Evolutionary conservation across 1,284 basidiomycete species (phyloP).

Genomic region (Butyriboletus appendiculatus): DNA sequence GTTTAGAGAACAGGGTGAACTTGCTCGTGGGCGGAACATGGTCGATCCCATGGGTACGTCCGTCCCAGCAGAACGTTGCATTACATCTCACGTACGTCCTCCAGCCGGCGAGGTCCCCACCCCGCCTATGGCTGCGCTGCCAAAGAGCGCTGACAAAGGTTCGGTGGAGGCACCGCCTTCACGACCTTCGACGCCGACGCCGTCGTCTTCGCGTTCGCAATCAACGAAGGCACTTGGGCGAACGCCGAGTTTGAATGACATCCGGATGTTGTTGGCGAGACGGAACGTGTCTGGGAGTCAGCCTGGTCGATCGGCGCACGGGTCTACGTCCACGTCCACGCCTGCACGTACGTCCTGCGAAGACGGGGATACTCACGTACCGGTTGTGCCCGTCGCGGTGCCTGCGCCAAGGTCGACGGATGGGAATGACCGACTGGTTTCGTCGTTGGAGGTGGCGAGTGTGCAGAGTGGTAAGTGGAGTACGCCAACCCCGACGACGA

Average conservation of each 20-base stretch:
- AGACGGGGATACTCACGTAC: background rate
- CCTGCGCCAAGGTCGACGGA: background rate
- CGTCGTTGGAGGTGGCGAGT: background rate
- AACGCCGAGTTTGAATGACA: constrained; percentile 19
- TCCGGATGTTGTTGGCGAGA: constrained; percentile 20
- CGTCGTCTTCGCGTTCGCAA: background rate
- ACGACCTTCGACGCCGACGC: background rate
- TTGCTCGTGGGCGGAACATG: background rate
- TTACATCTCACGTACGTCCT: constrained; percentile 2
- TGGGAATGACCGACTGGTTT: background rate
- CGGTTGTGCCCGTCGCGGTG: background rate
- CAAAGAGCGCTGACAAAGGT: background rate
- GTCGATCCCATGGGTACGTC: background rate
- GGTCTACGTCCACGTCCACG: background rate
- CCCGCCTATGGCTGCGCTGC: background rate
- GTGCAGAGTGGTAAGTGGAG: background rate
- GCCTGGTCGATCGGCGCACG: background rate
- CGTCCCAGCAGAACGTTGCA: background rate
- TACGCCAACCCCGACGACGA: background rate
- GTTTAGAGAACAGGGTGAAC: background rate
- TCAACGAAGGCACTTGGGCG: background rate
- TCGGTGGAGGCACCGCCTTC: background rate
- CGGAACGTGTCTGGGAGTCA: constrained; percentile 1
- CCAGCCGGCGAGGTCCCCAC: constrained; percentile 1
- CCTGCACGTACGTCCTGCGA: background rate